Percentiles rank a stretch among this genome's conserved stretches.
These are phyloP conservation scores for Collybia nuda DNA, from an alignment of 768 basidiomycete genomes.

Conservation along the genomic window DNA sequence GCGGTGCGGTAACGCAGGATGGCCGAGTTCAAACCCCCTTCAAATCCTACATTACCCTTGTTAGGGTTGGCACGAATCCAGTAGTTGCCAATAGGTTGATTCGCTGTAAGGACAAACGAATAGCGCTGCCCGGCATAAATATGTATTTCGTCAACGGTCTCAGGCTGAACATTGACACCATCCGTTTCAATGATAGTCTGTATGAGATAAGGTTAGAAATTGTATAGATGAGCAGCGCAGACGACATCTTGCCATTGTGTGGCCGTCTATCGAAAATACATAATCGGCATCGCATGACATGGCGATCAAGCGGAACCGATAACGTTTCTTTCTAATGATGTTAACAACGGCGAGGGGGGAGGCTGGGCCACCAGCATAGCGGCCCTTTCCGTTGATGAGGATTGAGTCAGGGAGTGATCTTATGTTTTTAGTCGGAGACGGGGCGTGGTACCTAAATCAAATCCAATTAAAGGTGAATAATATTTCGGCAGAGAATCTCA, in stretches of 20 bases:
- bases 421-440: conserved; percentile 5
- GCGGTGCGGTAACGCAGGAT: conserved; percentile 34
- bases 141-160: conserved; percentile 36
- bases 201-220: neutral
- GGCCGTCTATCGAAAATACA: conserved; percentile 24
- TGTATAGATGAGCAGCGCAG: neutral
- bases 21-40: conserved; percentile 41
- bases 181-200: conserved; percentile 34
- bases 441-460: conserved; percentile 11
- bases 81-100: conserved; percentile 42
- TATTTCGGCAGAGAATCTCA: neutral
- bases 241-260: conserved; percentile 17
- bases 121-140: conserved; percentile 42
- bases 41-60: neutral
- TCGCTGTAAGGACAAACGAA: conserved; percentile 35
- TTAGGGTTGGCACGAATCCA: conserved; percentile 26
- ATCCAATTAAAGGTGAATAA: neutral
- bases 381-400: conserved; percentile 39
- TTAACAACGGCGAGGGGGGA: conserved; percentile 37
- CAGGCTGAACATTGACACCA: conserved; percentile 28
- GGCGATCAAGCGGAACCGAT: conserved; percentile 47
- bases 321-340: conserved; percentile 32
- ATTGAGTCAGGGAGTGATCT: conserved; percentile 7
- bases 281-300: conserved; percentile 35
- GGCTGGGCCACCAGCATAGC: conserved; percentile 34